Evolutionary conservation across 1,284 basidiomycete species (phyloP), one percentile per base, ranked within the genome.

Genomic region (Papiliotrema terrestris): DNA sequence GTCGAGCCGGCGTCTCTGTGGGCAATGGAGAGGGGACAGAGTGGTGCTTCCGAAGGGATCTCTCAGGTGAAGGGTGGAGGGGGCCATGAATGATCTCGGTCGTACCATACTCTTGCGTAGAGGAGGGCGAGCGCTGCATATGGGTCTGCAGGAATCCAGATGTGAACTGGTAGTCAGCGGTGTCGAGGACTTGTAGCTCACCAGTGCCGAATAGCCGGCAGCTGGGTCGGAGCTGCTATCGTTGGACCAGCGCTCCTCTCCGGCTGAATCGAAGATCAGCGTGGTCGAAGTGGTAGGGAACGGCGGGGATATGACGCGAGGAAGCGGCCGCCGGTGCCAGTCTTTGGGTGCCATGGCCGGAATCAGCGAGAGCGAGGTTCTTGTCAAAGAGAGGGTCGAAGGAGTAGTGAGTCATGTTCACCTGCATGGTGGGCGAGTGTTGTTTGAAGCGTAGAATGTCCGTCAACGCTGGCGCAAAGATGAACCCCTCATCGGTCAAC

Each of bases 191-290:
- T 45, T 15, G 44, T 37, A 15, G 57, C 59, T 20, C 51, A 63
- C 61, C 41, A 63, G 35, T 14, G 25, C 37, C n/a, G 59, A 60
- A 42, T 63, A 63, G 8, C 61, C 61, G n/a, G n/a, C n/a, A n/a
- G n/a, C n/a, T 26, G 57, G 45, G 35, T 46, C 49, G 14, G 58
- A 45, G 17, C 45, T 38, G 25, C 45, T 45, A 9, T 54, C 51
- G 37, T 54, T 54, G 20, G 53, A 51, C 38, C 46, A 50, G 25
- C 58, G 47, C 8, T 41, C 11, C 8, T 19, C 52, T 32, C 32
- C 32, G 22, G 44, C 32, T 6, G 20, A 39, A 15, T 48, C 45
- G 52, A 35, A 53, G 4, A 53, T 15, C 45, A 48, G 36, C 22
- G 36, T 47, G 23, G 23, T 53, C 19, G 52, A 47, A 3, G 52